Base-by-base conservation (phyloP, 2,329 filamentous ascomycete species). In the Coleophoma cylindrospora region DNA sequence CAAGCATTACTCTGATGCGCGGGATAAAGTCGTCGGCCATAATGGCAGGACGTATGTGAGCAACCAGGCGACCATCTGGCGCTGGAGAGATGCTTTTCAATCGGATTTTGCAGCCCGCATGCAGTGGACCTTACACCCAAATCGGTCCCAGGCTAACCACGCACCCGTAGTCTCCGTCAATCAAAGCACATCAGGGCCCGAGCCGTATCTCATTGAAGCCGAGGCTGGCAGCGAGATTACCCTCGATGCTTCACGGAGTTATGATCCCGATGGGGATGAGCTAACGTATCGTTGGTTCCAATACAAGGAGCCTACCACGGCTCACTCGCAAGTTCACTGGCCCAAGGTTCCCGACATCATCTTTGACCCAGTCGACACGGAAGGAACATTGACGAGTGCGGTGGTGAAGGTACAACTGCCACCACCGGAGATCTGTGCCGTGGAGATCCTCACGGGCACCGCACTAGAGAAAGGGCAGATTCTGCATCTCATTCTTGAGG, bases 11-110 rank as follows among this genome's bases (percentile, higher is more conserved):
- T 55, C 50, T 8, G 64, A 68, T 52, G 54, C 61, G 1, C 47
- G 50, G 4, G 67, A 70, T 49, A 48, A 51, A 2, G 65, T 66
- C 3, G 41, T 62, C 12, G 67, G 68, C 5, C 13, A 50, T 11
- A 59, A 69, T 51, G 58, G 62, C 4, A 50, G 58, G 34, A 60
- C 43, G 2, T 61, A 60, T 45, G 52, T 51, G 12, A 64, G 57
- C 22, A 76, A 74, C 46, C 68, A 74, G 13, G 73, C 74, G 5
- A 74, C 72, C 0, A 70, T 76, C 38, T 77, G 74, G 73, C 66
- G 74, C 22, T 77, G 74, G 74, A 61, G 73, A 14, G 63, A 70
- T 45, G 70, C 72, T 0, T 76, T 71, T 48, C 74, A 76, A 55
- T 70, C 72, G 45, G 73, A 75, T 48, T 75, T 77, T 51, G 72